Base-by-base conservation (phyloP, 140 eudicot species). In the Bidens hawaiensis region DNA sequence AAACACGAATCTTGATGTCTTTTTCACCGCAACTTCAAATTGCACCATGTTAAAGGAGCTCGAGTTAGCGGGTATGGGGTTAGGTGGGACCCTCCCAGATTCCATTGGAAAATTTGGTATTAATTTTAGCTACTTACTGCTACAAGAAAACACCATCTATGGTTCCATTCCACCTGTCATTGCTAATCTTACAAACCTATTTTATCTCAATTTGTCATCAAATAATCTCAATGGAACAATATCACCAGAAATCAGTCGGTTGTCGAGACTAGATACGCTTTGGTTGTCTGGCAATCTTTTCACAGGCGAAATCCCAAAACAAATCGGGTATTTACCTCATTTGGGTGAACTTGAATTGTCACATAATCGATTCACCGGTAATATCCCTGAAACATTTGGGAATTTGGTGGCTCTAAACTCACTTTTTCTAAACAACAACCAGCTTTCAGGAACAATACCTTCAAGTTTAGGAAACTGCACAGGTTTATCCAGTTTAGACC, bases 321-420 rank as follows among this genome's bases (percentile, higher is more conserved):
- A 31, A 36, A 22, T 84, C 13, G 83, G 88, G 22, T 15, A 75
- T 12, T 1, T 73, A 55, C 67, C 47, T 59, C 76, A 69, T 56
- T 31, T 84, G 27, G 93, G 88, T 2, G 64, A 75, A 41, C 81
- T 84, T 18, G 85, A 81, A 72, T 57, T 84, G 71, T 84, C 93
- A 5, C 18, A 65, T 13, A 84, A 84, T 72, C 60, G 14, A 28
- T 67, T 84, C 49, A 75, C 85, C 6, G 85, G 82, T 42, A 13
- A 41, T 48, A 81, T 84, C 68, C 85, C 93, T 0, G 71, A 60
- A 49, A 71, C 60, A 30, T 47, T 81, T 9, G 80, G 85, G 40
- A 78, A 84, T 21, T 64, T 84, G 26, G 57, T 55, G 1, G 6
- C 36, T 27, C 14, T 84, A 16, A 70, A 9, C 6, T 68, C 47